Base-by-base conservation (phyloP, 2,329 filamentous ascomycete genomes). In the Aureobasidium zeae region DNA sequence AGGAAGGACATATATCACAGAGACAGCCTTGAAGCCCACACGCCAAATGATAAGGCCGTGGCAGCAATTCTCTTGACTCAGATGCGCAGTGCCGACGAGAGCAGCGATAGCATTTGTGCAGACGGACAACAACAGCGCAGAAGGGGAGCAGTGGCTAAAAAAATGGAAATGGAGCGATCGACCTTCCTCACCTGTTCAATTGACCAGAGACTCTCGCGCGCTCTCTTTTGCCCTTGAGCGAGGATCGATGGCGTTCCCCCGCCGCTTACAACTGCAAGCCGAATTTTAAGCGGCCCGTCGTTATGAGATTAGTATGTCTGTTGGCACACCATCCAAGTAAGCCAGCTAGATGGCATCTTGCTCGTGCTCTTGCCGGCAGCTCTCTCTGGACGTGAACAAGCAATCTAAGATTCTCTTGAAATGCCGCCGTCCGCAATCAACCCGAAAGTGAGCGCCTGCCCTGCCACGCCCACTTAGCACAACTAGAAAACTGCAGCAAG, bases 141-240 rank as follows among this genome's bases (percentile, higher is more conserved):
- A 28, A 43, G 25, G 39, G 30, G 26, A 28, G 17, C n/a, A 9
- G 30, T 16, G 30, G 30, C n/a, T 25, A 19, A 34, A 28, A 5
- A 22, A 43, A 19, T 20, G 39, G n/a, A n/a, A 42, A 43, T 34
- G 30, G 29, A 26, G 22, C 16, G 39, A 13, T 25, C 37, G n/a
- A 38, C 16, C 32, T 41, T 29, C 39, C 39, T 43, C 39, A 43
- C 39, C 39, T 43, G 39, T 33, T n/a, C 39, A 43, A 34, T 43
- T 22, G 30, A 11, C 30, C 29, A 34, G 19, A 13, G 21, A 34
- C 25, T 43, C 39, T 43, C 34, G 39, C 39, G 39, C 39, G 39
- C 39, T 21, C 37, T 39, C 25, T 30, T 29, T 32, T 32, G 37
- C 37, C 37, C 17, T 28, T 17, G 37, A 17, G 20, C 28, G 37